Conservation (phyloP, 768 basidiomycete species). For the Rubroboletus pulcherrimus region DNA sequence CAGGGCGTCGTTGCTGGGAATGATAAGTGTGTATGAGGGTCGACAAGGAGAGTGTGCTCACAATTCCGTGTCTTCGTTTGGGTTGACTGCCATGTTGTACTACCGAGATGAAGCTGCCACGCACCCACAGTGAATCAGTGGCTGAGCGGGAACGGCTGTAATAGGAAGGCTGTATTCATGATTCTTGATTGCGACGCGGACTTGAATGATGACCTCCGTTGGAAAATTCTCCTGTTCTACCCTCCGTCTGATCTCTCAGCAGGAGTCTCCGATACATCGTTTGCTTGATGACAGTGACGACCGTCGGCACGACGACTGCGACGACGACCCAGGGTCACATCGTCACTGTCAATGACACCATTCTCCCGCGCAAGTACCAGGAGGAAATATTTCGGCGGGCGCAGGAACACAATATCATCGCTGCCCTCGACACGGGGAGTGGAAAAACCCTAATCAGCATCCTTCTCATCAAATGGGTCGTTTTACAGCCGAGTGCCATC, state of each 20-base stretch:
- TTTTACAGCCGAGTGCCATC: slow-evolving; percentile 43
- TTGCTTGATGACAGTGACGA: slow-evolving; percentile 26
- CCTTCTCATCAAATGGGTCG: slow-evolving; percentile 72
- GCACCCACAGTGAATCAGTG: slow-evolving; percentile 10
- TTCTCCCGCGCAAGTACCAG: slow-evolving; percentile 50
- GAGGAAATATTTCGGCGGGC: slow-evolving; percentile 55
- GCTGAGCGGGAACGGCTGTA: not conserved
- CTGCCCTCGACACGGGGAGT: slow-evolving; percentile 55
- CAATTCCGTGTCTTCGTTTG: slow-evolving; percentile 97
- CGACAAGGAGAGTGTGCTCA: slow-evolving; percentile 37
- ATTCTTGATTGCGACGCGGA: slow-evolving; percentile 15
- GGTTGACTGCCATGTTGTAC: slow-evolving; percentile 58
- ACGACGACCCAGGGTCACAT: slow-evolving; percentile 25
- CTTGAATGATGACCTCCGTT: slow-evolving; percentile 19
- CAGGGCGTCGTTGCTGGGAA: slow-evolving; percentile 83
- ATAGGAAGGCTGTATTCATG: slow-evolving; percentile 32
- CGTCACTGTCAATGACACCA: slow-evolving; percentile 33
- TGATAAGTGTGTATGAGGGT: not conserved
- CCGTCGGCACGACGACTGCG: slow-evolving; percentile 12
- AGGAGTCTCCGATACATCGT: slow-evolving; percentile 12
- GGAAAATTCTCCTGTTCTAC: slow-evolving; percentile 8
- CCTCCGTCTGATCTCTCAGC: slow-evolving; percentile 6
- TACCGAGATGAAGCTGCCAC: not conserved
- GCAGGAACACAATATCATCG: slow-evolving; percentile 50
- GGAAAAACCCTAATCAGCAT: slow-evolving; percentile 62